A percentile compares a stretch with the other conserved stretches of the same genome.
phyloP scores from a whole-genome alignment of 495 filamentous ascomycete species.

The Zalerion maritima region DNA sequence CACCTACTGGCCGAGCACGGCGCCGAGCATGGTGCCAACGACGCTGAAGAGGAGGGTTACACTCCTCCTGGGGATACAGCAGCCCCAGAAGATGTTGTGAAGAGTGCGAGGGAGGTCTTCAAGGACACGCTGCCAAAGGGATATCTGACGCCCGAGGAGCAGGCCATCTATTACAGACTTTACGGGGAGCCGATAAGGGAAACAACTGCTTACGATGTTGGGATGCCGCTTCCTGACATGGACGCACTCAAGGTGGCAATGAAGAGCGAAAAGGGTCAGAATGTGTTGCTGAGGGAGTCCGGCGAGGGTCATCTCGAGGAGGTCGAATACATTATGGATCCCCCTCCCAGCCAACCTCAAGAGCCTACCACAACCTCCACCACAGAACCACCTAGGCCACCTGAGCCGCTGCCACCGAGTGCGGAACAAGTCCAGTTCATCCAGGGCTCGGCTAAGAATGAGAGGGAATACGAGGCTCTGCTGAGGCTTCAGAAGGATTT shows the following conservation, averaged over 20 bases:
- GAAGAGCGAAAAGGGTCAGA: too few species aligned
- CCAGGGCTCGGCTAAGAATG: conserved; percentile 29
- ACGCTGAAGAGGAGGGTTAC: too few species aligned
- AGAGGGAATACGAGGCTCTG: conserved; percentile 34
- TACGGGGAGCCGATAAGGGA: conserved; percentile 56
- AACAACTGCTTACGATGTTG: conserved; percentile 42
- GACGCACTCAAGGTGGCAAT: conserved; percentile 10
- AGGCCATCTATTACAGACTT: conserved; percentile 59
- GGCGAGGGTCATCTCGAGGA: conserved; percentile 46
- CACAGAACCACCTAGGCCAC: too few species aligned
- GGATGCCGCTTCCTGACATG: conserved; percentile 22
- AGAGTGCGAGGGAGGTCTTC: conserved; percentile 60
- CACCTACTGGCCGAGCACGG: too few species aligned
- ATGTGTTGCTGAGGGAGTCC: conserved; percentile 38
- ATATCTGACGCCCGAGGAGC: conserved; percentile 53
- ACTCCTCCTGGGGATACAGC: too few species aligned
- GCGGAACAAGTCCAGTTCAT: too few species aligned
- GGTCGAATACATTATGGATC: conserved; percentile 28
- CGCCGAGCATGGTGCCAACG: too few species aligned
- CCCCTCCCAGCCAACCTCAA: too few species aligned
- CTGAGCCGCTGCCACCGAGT: too few species aligned
- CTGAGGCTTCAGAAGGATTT: conserved; percentile 36
- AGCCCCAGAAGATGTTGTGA: too few species aligned
- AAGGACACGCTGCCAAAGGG: conserved; percentile 66
- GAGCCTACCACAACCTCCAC: too few species aligned